These are phyloP conservation scores for Tulasnella sp. DNA, from an alignment of 768 basidiomycete species.

Conservation along the genomic window DNA sequence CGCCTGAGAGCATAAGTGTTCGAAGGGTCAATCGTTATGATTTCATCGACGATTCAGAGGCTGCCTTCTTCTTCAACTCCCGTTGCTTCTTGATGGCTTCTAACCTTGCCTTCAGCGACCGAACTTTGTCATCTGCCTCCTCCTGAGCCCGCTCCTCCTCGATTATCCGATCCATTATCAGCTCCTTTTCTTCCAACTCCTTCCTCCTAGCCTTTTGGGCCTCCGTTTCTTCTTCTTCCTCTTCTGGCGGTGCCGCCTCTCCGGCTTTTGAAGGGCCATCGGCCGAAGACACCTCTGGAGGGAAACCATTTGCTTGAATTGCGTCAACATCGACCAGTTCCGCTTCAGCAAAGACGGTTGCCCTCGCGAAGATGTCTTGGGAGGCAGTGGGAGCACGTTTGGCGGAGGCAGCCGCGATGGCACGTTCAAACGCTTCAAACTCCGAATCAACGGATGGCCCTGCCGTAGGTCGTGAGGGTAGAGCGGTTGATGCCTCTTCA, in stretches of 20 bases:
- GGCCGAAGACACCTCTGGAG: slow-evolving; percentile 38
- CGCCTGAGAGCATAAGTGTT: not conserved
- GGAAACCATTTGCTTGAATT: slow-evolving; percentile 52
- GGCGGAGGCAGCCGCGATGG: slow-evolving; percentile 27
- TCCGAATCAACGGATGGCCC: slow-evolving; percentile 61
- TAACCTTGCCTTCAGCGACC: slow-evolving; percentile 63
- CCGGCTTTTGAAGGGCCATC: not conserved
- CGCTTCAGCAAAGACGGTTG: slow-evolving; percentile 73
- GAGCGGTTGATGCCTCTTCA: slow-evolving; percentile 45
- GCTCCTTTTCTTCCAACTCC: slow-evolving; percentile 73
- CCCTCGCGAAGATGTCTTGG: slow-evolving; percentile 63
- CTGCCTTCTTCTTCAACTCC: slow-evolving; percentile 42
- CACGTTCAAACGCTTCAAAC: slow-evolving; percentile 72
- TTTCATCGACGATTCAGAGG: not conserved
- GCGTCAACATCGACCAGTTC: slow-evolving; percentile 53
- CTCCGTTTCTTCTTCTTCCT: slow-evolving; percentile 49
- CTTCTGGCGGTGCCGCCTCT: slow-evolving; percentile 38
- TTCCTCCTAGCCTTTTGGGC: slow-evolving; percentile 55
- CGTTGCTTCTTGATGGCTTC: slow-evolving; percentile 60
- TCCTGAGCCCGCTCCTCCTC: slow-evolving; percentile 88
- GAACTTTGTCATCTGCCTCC: slow-evolving; percentile 79
- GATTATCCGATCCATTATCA: slow-evolving; percentile 82
- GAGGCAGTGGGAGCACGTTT: slow-evolving; percentile 39
- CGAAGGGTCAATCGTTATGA: not conserved
- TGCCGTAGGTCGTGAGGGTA: slow-evolving; percentile 37